These are phyloP conservation scores for Globisporangium solare DNA, from an alignment of 352 stramenopile genomes.

Conservation along the genomic window DNA sequence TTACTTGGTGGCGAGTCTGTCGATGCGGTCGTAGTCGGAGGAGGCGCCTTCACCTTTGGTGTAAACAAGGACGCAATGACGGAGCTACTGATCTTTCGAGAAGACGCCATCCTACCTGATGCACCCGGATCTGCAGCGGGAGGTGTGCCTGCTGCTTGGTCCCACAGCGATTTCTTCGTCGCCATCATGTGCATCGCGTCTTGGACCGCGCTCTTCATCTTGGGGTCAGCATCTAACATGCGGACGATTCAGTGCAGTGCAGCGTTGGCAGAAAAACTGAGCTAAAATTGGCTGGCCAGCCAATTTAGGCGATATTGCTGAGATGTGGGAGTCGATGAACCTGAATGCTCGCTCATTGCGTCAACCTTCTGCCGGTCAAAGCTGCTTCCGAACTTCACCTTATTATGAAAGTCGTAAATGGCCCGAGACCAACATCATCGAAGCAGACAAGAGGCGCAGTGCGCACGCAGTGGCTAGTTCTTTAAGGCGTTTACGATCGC, in stretches of 20 bases:
- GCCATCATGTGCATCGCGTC: background rate
- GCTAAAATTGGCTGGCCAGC: no score
- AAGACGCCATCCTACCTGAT: background rate
- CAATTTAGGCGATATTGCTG: no score
- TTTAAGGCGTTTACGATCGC: conserved; percentile 32
- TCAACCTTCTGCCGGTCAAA: background rate
- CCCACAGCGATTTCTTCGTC: background rate
- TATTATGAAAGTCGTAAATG: background rate
- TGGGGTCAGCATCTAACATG: no score
- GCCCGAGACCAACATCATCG: background rate
- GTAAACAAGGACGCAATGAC: background rate
- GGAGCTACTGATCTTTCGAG: background rate
- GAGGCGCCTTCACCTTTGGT: background rate
- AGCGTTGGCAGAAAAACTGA: no score
- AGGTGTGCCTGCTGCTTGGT: background rate
- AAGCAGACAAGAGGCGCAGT: background rate
- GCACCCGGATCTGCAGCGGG: background rate
- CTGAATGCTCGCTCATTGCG: background rate
- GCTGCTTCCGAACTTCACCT: no score
- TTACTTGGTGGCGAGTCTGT: background rate
- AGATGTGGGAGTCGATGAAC: background rate
- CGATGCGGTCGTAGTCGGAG: background rate
- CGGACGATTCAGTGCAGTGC: no score
- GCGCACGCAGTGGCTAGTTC: background rate
- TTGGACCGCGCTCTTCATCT: no score